Percentiles rank a stretch among this genome's conserved stretches.
Conservation (phyloP, 2,329 filamentous ascomycete species). For the Calcarisporium arbuscula region DNA sequence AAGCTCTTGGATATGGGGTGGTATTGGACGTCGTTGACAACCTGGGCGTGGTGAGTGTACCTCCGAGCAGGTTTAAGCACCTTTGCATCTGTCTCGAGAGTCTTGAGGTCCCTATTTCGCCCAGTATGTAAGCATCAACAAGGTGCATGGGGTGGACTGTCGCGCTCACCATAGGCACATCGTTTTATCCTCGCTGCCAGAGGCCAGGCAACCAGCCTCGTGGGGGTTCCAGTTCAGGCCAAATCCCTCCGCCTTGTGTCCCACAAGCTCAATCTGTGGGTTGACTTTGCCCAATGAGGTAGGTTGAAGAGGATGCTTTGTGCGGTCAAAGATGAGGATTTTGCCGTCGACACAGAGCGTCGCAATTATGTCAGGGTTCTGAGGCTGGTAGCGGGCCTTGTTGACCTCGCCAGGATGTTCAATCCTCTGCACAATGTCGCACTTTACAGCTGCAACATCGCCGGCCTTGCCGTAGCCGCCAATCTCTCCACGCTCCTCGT, state of each 20-base stretch:
- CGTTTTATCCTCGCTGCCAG: conserved; percentile 86
- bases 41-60: conserved; percentile 82
- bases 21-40: conserved; percentile 96
- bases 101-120: conserved; percentile 66
- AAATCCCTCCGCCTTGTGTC: conserved; percentile 85
- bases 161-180: conserved; percentile 83
- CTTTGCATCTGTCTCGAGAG: conserved; percentile 63
- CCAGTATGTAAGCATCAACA: conserved; percentile 11
- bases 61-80: conserved; percentile 64
- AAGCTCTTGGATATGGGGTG: conserved; percentile 80
- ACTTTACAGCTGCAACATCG: conserved; percentile 70
- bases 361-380: conserved; percentile 94
- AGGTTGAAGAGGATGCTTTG: conserved; percentile 80
- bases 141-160: too few species aligned
- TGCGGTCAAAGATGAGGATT: conserved; percentile 91
- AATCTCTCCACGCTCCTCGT: conserved; percentile 87
- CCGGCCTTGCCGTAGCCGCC: conserved; percentile 79
- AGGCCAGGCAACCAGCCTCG: conserved; percentile 71
- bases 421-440: conserved; percentile 91
- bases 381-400: conserved; percentile 95
- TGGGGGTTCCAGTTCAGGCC: conserved; percentile 91
- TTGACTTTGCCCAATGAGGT: conserved; percentile 57
- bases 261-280: conserved; percentile 77
- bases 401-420: conserved; percentile 96
- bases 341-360: conserved; percentile 84